These are phyloP conservation scores for Penicillium alfredii DNA, from an alignment of 495 filamentous ascomycete genomes.

Conservation along the genomic window DNA sequence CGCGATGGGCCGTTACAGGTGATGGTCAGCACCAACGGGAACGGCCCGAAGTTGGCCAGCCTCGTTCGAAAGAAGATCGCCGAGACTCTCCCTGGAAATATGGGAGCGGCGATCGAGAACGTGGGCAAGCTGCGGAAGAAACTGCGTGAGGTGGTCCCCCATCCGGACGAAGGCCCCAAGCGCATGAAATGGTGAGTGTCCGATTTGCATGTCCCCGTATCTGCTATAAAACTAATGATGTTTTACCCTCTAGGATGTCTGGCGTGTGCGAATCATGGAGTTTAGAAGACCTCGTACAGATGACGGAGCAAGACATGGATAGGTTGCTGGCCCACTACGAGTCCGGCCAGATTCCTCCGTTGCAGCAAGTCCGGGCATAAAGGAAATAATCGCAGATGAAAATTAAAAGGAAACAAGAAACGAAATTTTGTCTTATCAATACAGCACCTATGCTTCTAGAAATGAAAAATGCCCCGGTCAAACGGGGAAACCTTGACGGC, in stretches of 20 bases:
- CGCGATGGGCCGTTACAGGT: conserved; percentile 92
- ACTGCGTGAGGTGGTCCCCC: conserved; percentile 70
- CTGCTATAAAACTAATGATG: not conserved
- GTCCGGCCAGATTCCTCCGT: conserved; percentile 37
- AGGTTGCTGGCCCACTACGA: conserved; percentile 64
- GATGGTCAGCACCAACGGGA: conserved; percentile 98
- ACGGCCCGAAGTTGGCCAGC: conserved; percentile 86
- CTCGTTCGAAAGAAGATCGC: conserved; percentile 82
- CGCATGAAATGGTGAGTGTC: conserved; percentile 86
- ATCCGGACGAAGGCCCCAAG: conserved; percentile 67
- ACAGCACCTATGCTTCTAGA: conserved; percentile 27
- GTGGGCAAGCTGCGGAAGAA: conserved; percentile 75
- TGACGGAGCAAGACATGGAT: conserved; percentile 83
- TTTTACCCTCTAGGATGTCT: conserved; percentile 73
- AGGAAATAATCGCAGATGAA: conserved; percentile 22
- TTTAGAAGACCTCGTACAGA: conserved; percentile 76
- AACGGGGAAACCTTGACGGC: too few species aligned
- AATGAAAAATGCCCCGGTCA: conserved; percentile 8
- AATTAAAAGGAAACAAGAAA: conserved; percentile 2
- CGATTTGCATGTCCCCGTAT: too few species aligned
- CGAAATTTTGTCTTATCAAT: conserved; percentile 21
- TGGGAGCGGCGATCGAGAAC: conserved; percentile 75
- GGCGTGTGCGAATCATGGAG: conserved; percentile 82
- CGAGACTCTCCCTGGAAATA: conserved; percentile 61
- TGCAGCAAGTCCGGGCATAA: conserved; percentile 36